phyloP scores from a whole-genome alignment of 192 early-diverging fungal genomes.

The Coemansia asiatica region DNA sequence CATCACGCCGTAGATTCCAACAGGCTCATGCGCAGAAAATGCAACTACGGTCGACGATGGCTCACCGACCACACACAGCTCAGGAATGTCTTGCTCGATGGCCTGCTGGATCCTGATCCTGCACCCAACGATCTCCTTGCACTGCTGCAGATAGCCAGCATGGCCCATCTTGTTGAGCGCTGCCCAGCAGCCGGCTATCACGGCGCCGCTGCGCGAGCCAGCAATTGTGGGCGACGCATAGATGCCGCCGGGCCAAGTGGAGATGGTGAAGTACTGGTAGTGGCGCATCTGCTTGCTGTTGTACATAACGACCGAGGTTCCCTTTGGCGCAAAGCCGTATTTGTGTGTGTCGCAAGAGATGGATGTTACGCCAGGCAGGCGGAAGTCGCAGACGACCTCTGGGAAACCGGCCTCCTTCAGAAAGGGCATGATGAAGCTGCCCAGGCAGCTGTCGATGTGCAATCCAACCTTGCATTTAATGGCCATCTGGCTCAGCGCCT shows the following conservation, averaged over 20 bases:
- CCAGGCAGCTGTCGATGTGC: slow-evolving; percentile 96
- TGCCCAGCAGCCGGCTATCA: slow-evolving; percentile 96
- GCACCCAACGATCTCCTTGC: slow-evolving; percentile 76
- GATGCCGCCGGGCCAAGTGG: slow-evolving; percentile 95
- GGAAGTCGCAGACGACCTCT: slow-evolving; percentile 79
- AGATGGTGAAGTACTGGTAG: slow-evolving; percentile 88
- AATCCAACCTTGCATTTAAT: slow-evolving; percentile 79
- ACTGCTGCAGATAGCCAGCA: slow-evolving; percentile 80
- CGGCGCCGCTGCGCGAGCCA: slow-evolving; percentile 84
- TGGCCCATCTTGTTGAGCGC: slow-evolving; percentile 87
- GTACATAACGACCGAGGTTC: slow-evolving; percentile 95
- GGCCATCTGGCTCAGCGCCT: slow-evolving; percentile 73
- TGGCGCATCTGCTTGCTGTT: slow-evolving; percentile 72
- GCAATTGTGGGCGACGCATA: slow-evolving; percentile 92
- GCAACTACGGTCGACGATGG: slow-evolving; percentile 81
- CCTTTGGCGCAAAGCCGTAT: slow-evolving; percentile 98
- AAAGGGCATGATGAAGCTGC: slow-evolving; percentile 93
- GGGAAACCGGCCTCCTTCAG: slow-evolving; percentile 91
- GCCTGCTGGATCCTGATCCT: slow-evolving; percentile 65
- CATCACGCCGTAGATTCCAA: slow-evolving; percentile 82
- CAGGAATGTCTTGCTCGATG: slow-evolving; percentile 59
- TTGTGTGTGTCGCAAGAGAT: slow-evolving; percentile 98
- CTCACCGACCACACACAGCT: slow-evolving; percentile 81
- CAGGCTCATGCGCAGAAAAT: slow-evolving; percentile 67
- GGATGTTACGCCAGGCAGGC: slow-evolving; percentile 87